Evolutionary conservation across 2,329 filamentous ascomycete species (phyloP).

Genomic region (Sclerotinia spermophila): DNA sequence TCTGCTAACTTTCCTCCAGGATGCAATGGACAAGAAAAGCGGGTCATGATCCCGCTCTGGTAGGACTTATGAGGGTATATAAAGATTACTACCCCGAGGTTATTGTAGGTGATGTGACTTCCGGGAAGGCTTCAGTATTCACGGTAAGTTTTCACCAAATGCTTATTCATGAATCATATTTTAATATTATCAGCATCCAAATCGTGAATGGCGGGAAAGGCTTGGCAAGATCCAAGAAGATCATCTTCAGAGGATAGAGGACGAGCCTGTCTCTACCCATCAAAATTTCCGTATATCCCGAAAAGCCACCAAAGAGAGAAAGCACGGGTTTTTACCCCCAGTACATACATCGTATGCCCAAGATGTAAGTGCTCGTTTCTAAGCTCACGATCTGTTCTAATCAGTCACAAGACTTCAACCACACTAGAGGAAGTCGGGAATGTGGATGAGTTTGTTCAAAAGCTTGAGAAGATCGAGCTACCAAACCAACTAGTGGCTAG

Average conservation of each 20-base stretch:
- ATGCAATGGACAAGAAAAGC: constrained; percentile 56
- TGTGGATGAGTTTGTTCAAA: constrained; percentile 64
- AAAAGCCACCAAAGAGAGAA: constrained; percentile 44
- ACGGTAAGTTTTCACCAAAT: constrained; percentile 43
- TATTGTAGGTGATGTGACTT: constrained; percentile 66
- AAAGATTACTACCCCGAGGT: constrained; percentile 91
- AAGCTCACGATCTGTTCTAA: neutral
- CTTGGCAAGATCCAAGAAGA: constrained; percentile 64
- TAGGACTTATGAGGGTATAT: constrained; percentile 74
- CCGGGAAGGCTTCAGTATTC: constrained; percentile 58
- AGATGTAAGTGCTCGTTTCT: constrained; percentile 46
- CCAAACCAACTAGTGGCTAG: constrained; percentile 79
- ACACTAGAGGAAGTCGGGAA: constrained; percentile 76
- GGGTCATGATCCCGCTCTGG: constrained; percentile 69
- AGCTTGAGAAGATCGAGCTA: constrained; percentile 72
- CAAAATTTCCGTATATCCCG: constrained; percentile 63
- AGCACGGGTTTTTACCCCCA: constrained; percentile 56
- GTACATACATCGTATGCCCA: constrained; percentile 72
- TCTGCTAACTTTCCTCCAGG: constrained; percentile 39
- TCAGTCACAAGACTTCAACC: constrained; percentile 49
- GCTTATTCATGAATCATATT: neutral
- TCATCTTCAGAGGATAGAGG: constrained; percentile 48
- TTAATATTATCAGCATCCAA: constrained; percentile 55
- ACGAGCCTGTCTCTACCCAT: constrained; percentile 41
- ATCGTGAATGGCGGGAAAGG: constrained; percentile 68